Base-by-base conservation (phyloP, 1,284 basidiomycete species). In the Fomitopsis betulina region DNA sequence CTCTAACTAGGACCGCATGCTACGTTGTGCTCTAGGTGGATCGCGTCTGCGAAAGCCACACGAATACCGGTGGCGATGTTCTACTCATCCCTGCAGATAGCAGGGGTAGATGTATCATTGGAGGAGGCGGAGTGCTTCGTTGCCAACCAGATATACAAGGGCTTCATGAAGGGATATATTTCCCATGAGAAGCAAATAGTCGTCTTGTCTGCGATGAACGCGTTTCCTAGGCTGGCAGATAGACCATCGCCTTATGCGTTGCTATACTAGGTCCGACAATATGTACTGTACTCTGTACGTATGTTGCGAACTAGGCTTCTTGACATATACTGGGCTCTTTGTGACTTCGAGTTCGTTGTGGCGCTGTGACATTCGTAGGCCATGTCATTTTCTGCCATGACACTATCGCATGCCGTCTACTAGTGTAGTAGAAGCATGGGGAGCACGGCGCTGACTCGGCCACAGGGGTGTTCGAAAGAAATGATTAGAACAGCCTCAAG, bases 91-190 rank as follows among this genome's bases (percentile, higher is more conserved):
- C 74, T 95, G 53, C 75, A 75, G 50, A 72, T 93, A 56, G 86
- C 88, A 15, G 89, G 89, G 5, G 76, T 80, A 61, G 80, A 85
- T 21, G 78, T 84, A 35, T 68, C 75, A 19, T 65, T 77, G 55
- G 93, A 93, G 61, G 96, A 98, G 74, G 89, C 94, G 17, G 96
- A 98, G 73, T 98, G 96, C 73, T 80, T 95, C 57, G 81, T 98
- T 8, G 94, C 94, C 17, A 96, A 94, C 68, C 91, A 96, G 89
- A 91, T 98, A 42, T 94, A 89, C 75, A 92, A 91, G 76, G 94
- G 93, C 3, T 93, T 89, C 71, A 89, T 98, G 71, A 84, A 91
- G 58, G 96, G 96, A 5, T 98, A 98, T 73, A 96, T 99, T 68
- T 95, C 93, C 50, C 96, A 99, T 69, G 93, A 94, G 69, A 91